Conservation (phyloP, 306 rosid species). For the Inga laurina region DNA sequence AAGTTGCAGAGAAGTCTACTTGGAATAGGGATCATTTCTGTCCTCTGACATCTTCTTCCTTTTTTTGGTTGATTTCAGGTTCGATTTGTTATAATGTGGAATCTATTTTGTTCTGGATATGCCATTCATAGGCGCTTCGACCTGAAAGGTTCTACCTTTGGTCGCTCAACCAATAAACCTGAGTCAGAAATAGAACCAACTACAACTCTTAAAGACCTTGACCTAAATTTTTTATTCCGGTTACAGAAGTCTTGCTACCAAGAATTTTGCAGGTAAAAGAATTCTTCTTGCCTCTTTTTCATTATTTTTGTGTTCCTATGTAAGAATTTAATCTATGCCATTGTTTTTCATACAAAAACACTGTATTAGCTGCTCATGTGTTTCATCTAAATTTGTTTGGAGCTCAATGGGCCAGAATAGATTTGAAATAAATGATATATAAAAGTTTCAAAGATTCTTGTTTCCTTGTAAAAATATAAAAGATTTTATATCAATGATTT, state of each 20-base stretch:
- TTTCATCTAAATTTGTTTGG: background rate
- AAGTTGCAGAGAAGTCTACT: constrained; percentile 10
- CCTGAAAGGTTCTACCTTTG: constrained; percentile 91
- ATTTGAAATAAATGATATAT: constrained; percentile 1
- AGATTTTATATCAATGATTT: background rate
- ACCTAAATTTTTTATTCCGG: constrained; percentile 80
- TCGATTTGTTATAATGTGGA: constrained; percentile 96
- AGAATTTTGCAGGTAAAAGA: constrained; percentile 78
- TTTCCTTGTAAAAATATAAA: background rate
- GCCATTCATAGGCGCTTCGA: constrained; percentile 83
- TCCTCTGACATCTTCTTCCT: background rate
- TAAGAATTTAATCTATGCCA: background rate
- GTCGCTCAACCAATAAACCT: constrained; percentile 80
- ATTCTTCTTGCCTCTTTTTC: background rate
- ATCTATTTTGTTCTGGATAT: constrained; percentile 76
- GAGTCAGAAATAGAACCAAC: constrained; percentile 77
- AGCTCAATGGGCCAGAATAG: background rate
- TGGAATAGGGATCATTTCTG: background rate
- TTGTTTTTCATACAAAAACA: background rate
- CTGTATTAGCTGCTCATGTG: background rate
- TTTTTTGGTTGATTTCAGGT: constrained; percentile 54
- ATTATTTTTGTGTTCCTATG: background rate
- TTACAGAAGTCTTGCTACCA: constrained; percentile 81
- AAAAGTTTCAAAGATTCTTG: background rate
- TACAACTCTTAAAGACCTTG: constrained; percentile 94